Percentiles rank a stretch among this genome's conserved stretches.
Evolutionary conservation across 2,329 filamentous ascomycete genomes (phyloP).

Genomic region (Aspergillus intermedius): DNA sequence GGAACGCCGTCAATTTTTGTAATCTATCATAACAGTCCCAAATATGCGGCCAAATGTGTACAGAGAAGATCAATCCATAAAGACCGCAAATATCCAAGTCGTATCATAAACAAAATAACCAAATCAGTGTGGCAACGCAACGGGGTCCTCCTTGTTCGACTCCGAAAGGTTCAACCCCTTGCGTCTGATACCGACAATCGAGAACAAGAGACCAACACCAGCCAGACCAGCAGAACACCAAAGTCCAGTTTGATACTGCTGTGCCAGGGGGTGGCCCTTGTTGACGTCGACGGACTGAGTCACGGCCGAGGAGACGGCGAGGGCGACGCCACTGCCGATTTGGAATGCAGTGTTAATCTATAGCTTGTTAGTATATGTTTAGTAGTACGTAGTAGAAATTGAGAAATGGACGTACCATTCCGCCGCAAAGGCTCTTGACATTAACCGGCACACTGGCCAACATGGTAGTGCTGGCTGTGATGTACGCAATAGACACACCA

Average conservation of each 20-base stretch:
- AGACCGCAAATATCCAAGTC: background rate
- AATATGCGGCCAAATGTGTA: too few relatives aligned
- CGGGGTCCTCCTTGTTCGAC: slow-evolving; percentile 12
- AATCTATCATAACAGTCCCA: too few relatives aligned
- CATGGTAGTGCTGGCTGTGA: slow-evolving; percentile 38
- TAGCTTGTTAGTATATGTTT: background rate
- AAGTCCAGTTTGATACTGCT: slow-evolving; percentile 36
- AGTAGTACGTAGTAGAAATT: background rate
- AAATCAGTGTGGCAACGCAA: background rate
- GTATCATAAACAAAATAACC: background rate
- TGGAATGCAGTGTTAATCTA: slow-evolving; percentile 40
- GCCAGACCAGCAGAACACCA: slow-evolving; percentile 40
- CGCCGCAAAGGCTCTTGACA: slow-evolving; percentile 37
- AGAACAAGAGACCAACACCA: slow-evolving; percentile 25
- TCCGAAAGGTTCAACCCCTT: background rate
- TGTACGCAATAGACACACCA: slow-evolving; percentile 37
- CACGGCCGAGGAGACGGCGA: slow-evolving; percentile 36
- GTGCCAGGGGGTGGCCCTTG: slow-evolving; percentile 24
- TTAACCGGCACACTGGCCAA: slow-evolving; percentile 35
- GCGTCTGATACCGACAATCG: slow-evolving; percentile 9
- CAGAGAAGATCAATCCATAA: background rate
- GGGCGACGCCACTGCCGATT: slow-evolving; percentile 36
- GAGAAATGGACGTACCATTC: slow-evolving; percentile 24
- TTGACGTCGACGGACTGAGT: slow-evolving; percentile 34
- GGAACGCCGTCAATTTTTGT: too few relatives aligned